Percentiles rank a stretch among this genome's conserved stretches.
These are phyloP conservation scores for Botrytis tulipae DNA, from an alignment of 2,329 filamentous ascomycete genomes.

Conservation along the genomic window DNA sequence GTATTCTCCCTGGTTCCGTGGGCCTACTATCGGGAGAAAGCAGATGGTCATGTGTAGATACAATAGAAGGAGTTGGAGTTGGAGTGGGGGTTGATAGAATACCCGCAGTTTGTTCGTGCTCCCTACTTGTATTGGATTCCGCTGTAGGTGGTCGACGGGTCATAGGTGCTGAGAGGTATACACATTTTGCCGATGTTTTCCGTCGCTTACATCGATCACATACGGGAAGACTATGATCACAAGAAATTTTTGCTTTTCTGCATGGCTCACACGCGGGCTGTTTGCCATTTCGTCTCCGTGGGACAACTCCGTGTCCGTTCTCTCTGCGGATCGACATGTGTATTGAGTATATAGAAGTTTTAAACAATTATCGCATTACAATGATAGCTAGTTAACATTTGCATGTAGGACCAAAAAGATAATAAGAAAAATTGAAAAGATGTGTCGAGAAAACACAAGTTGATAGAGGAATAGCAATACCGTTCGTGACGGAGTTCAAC, in stretches of 20 bases:
- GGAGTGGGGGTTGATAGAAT: slow-evolving; percentile 6
- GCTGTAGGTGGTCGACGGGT: slow-evolving; percentile 21
- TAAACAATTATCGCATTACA: not conserved
- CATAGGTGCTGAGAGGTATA: slow-evolving; percentile 36
- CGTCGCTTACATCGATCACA: slow-evolving; percentile 34
- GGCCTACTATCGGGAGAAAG: slow-evolving; percentile 8
- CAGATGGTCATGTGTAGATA: not conserved
- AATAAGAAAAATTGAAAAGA: not conserved
- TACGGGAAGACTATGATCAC: slow-evolving; percentile 33
- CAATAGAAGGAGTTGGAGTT: not conserved
- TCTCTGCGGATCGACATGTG: not conserved
- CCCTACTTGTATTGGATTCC: not conserved
- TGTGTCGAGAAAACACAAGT: not conserved
- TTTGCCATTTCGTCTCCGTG: slow-evolving; percentile 35
- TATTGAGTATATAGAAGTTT: not conserved
- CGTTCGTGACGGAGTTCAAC: not conserved
- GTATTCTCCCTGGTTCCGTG: not conserved
- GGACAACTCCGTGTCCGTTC: slow-evolving; percentile 10
- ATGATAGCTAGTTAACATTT: not conserved
- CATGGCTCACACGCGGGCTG: slow-evolving; percentile 31
- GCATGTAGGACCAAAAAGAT: not conserved
- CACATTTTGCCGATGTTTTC: slow-evolving; percentile 30
- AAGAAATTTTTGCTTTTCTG: slow-evolving; percentile 36
- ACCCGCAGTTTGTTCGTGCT: not conserved
- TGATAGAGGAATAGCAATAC: not conserved